Evolutionary conservation across 202 grass and related monocot genomes (phyloP), one percentile per base, ranked within the genome.

Genomic region (Cymbopogon flexuosus): DNA sequence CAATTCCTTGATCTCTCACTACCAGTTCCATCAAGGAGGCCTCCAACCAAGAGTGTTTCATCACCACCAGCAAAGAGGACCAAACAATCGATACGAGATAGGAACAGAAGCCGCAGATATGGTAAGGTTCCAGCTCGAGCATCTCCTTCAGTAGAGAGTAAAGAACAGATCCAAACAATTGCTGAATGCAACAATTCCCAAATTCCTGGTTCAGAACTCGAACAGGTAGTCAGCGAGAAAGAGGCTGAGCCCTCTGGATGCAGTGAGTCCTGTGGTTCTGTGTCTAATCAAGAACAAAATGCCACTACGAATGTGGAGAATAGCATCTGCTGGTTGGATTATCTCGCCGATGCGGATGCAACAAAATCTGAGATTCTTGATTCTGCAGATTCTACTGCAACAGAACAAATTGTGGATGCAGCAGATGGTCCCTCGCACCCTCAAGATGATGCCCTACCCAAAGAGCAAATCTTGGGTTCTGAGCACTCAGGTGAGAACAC

Each of bases 1-100:
- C 85, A 91, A 14, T 91, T 99, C 87, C 88, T 99, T 56, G 92
- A 96, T 88, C 88, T 99, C 62, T 99, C 92, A 2, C 70, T 99
- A 39, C 92, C 96, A 67, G 87, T 96, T 80, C 96, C 96, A 80
- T 86, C 96, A 76, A 91, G 79, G 89, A 99, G 69, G 62, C 67
- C 79, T 84, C 80, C 88, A 79, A 22, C 86, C 18, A 91, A 91
- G 78, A 89, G 83, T 81, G 70, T 82, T 77, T 67, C 84, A 75
- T 81, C 86, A 27, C 79, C 63, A 60, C 80, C 77, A 72, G 78
- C 61, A n/a, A 94, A 91, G 79, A 94, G 78, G 70, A 86, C 64
- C 63, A 89, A 87, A 33, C 89, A 78, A 35, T 75, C 84, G 35
- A 11, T 85, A 79, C 86, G 89, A 89, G 89, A 89, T 49, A 87